Base-by-base conservation (phyloP, 768 basidiomycete genomes). In the Lactarius hatsudake region DNA sequence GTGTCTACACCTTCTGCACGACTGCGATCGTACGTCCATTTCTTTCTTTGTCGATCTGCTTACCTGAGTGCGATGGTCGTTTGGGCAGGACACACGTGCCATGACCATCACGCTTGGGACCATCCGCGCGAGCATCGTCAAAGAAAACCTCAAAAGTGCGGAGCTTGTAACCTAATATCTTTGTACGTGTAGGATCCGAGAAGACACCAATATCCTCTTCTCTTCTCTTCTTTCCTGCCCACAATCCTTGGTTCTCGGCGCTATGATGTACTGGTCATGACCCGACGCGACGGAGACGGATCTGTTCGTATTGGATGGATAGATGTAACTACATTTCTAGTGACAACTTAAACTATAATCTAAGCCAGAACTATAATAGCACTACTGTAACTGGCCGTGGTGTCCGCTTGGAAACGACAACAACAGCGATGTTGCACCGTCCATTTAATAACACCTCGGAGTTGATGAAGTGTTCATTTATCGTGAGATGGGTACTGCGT, bases 11-110 rank as follows among this genome's bases (percentile, higher is more conserved):
- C 26, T 66, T 59, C 28, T 20, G 70, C 40, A 71, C 70, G 30
- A 70, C 70, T 15, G 70, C 66, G 0, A 67, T 58, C 13, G 70
- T 71, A 55, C 36, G 70, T 42, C 26, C 20, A 23, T 7, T 30
- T 51, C 26, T 57, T 32, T 32, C 20, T 20, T 30, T 28, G 18
- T 51, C 17, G 20, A 56, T 10, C 10, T 9, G 34, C 9, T 18
- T 20, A 30, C 32, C 38, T 60, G n/a, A 56, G 5, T 20, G 55
- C 20, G 20, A 40, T 23, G 13, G n/a, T 62, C 34, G 5, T 43
- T 34, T 28, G 18, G 18, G 28, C 34, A 67, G 66, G 61, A 67
- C 30, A 67, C 66, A 13, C 48, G 57, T 23, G 62, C 66, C 20
- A 67, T 59, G 66, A 7, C 57, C 1, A 10, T 5, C 15, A 56